Evolutionary conservation across 2,329 filamentous ascomycete species (phyloP), one percentile per base, ranked within the genome.

Genomic region (Tolypocladium sp.): DNA sequence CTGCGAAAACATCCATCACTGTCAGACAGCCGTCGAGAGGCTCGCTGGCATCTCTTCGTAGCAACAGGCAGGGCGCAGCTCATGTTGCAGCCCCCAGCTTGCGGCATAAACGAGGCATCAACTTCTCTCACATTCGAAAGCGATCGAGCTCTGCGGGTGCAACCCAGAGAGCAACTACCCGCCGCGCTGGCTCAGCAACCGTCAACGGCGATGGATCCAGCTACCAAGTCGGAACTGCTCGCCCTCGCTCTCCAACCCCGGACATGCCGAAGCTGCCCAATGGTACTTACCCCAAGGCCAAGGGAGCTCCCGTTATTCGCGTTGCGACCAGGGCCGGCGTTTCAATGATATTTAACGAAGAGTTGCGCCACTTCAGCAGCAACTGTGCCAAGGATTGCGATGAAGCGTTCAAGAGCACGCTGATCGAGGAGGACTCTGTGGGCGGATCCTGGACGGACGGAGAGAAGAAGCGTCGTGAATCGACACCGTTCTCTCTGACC

Each of bases 351-450:
- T 73, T 81, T 65, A 87, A 84, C 65, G 91, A 92, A 60, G 92
- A 96, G 69, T 83, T 94, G 58, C 82, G 91, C 8, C 88, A 93
- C 66, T 88, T 95, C 59, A 96, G 91, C 65, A 85, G 84, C 66
- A 91, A 91, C 66, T 86, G 97, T 62, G 91, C 91, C 56, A 91
- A 91, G 72, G 90, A 94, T 60, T 95, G 92, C 68, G 92, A 97
- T 68, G 90, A 94, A 67, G 92, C 92, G 1, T 97, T 97, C 76
- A 92, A 91, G 68, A 86, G 88, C 65, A 81, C 79, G 12, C 65
- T 83, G 13, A 73, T 82, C 17, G 69, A 72, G 22, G 73, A 75
- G 20, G 71, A 73, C 15, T 74, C 74, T 0, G 67, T 70, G 35
- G 71, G 67, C 20, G 70, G 68, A 38, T 73, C 71, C 5, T 63